Conservation (phyloP, 139 green algal species). For the Deuterostichococcus epilithicus region DNA sequence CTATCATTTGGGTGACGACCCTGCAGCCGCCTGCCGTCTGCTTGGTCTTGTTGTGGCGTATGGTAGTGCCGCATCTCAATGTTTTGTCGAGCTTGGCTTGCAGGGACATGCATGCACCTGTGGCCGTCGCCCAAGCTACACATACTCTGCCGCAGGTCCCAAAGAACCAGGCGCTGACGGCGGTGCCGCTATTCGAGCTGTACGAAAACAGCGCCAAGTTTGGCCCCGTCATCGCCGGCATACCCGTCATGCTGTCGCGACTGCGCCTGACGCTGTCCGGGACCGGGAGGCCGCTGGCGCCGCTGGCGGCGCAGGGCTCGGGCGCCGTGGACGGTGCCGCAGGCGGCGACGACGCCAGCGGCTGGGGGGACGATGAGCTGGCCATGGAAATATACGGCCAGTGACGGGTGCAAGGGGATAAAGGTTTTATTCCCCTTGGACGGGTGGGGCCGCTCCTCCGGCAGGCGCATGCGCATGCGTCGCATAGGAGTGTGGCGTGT, state of each 20-base stretch:
- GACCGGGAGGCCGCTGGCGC: not conserved
- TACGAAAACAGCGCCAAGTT: constrained; percentile 87
- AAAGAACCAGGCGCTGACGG: constrained; percentile 88
- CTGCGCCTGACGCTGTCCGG: constrained; percentile 57
- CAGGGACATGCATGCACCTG: too few relatives aligned
- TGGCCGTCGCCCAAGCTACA: too few relatives aligned
- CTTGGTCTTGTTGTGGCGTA: too few relatives aligned
- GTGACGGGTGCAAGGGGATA: not conserved
- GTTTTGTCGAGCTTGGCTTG: too few relatives aligned
- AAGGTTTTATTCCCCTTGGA: too few relatives aligned
- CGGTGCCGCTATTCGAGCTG: constrained; percentile 94
- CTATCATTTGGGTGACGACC: too few relatives aligned
- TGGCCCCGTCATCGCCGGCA: constrained; percentile 71
- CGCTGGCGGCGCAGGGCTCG: too few relatives aligned
- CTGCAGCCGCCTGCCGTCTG: too few relatives aligned
- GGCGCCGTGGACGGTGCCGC: not conserved
- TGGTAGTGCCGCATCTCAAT: too few relatives aligned
- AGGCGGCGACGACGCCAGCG: not conserved
- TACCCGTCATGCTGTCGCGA: constrained; percentile 80
- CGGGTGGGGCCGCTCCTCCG: too few relatives aligned
- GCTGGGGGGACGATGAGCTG: not conserved
- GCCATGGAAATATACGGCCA: not conserved
- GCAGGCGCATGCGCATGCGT: too few relatives aligned
- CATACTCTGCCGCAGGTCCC: constrained; percentile 63
- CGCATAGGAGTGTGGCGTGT: too few relatives aligned